A percentile compares a stretch with the other conserved stretches of the same genome.
Conservation (phyloP, 805 yeast genomes). For the Ogataea corticis region DNA sequence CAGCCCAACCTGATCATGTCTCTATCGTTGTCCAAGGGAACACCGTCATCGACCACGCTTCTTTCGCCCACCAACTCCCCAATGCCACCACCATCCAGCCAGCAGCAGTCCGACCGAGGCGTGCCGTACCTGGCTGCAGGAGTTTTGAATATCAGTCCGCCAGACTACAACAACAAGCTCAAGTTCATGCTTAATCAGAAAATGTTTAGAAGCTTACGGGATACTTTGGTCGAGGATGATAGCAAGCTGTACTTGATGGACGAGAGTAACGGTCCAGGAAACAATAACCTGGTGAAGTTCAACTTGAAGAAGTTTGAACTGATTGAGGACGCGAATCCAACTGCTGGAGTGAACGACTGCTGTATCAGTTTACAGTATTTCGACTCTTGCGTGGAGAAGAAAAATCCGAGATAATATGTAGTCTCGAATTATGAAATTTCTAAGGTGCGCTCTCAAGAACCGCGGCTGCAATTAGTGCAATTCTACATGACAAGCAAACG, state of each 20-base stretch:
- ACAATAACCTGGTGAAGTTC: constrained; percentile 35
- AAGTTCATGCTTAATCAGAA: constrained; percentile 22
- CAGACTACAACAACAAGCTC: constrained; percentile 34
- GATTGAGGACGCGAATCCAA: constrained; percentile 56
- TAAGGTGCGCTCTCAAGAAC: too few relatives aligned
- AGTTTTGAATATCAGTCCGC: constrained; percentile 34
- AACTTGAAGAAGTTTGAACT: constrained; percentile 53
- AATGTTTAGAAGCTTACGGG: constrained; percentile 26
- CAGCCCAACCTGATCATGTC: constrained; percentile 21
- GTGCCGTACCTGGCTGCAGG: constrained; percentile 6
- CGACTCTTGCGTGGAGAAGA: constrained; percentile 49
- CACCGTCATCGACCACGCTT: constrained; percentile 22
- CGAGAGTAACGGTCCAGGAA: constrained; percentile 14
- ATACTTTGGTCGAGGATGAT: constrained; percentile 26
- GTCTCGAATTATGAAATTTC: too few relatives aligned
- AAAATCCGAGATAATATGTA: constrained; percentile 38
- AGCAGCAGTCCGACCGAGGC: constrained; percentile 4
- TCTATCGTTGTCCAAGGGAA: constrained; percentile 22
- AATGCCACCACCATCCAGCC: constrained; percentile 26
- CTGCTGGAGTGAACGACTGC: constrained; percentile 49
- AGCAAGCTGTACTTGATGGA: constrained; percentile 22
- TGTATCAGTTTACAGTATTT: constrained; percentile 55
- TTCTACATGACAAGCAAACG: too few relatives aligned
- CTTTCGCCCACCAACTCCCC: constrained; percentile 30
- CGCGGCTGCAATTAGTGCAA: too few relatives aligned